Evolutionary conservation across 495 filamentous ascomycete genomes (phyloP), one percentile per base, ranked within the genome.

Genomic region (Bryoglossum gracile): DNA sequence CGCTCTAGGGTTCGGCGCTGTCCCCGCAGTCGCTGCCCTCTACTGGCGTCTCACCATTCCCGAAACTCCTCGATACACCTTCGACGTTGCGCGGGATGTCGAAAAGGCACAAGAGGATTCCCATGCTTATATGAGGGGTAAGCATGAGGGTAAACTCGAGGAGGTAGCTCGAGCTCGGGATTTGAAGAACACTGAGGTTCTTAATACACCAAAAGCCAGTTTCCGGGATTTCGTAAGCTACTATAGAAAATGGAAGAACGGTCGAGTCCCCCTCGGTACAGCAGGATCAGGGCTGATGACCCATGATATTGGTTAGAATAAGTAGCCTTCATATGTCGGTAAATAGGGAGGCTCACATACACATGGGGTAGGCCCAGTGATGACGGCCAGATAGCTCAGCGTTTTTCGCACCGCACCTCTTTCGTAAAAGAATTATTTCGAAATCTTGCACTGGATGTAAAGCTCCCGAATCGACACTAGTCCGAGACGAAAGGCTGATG

Each of bases 31-130:
- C 58, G 74, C 85, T 44, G 86, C 86, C 13, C 75, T 92, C 23
- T 90, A 87, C 71, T 89, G 77, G 64, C 84, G 86, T 45, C 69
- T 90, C n/a, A 87, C 85, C 24, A 89, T 90, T 54, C 84, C 85
- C 26, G 86, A 90, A 64, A 86, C 84, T 33, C 84, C 82, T 38
- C 81, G 83, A 40, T 82, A 85, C 62, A 80, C 74, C 30, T 76
- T 82, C 52, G 73, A 84, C 54, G 74, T 81, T 1, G 63, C 67
- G 51, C 70, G 70, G 35, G 82, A 89, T 57, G 66, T 76, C 44
- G 60, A 76, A 48, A 77, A 87, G 66, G 85, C 73, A 28, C 69
- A 69, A 51, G 73, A 74, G 18, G 84, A 89, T 55, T 75, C 81
- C 51, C 70, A 79, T 54, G 78, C 78, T 10, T 85, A 84, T 58